phyloP scores from a whole-genome alignment of 805 yeast species.

The Saccharomycopsis babjevae region DNA sequence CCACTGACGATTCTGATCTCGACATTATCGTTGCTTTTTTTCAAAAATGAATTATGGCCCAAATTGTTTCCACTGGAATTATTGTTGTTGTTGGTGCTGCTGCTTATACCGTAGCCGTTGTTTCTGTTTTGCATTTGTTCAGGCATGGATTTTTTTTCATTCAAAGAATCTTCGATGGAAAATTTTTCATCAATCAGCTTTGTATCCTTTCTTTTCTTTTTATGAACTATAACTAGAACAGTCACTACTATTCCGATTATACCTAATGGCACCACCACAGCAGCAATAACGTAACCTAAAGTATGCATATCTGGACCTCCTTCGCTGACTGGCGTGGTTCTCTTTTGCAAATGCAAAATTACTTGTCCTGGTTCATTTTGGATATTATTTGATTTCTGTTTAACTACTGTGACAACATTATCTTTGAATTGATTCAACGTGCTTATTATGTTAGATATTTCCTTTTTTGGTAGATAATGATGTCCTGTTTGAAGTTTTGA shows the following conservation, averaged over 20 bases:
- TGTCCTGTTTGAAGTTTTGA: background rate
- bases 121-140: background rate
- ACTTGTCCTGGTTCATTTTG: background rate
- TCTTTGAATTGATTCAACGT: background rate
- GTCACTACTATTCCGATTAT: background rate
- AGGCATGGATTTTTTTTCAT: background rate
- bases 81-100: background rate
- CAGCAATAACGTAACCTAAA: conserved; percentile 15
- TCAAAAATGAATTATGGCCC: background rate
- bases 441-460: background rate
- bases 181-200: background rate
- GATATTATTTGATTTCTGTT: background rate
- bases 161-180: background rate
- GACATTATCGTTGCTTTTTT: conserved; percentile 3
- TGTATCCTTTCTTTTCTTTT: conserved; percentile 6
- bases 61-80: background rate
- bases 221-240: background rate
- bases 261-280: conserved; percentile 16
- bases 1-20: conserved; percentile 11
- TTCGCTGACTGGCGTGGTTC: conserved; percentile 8
- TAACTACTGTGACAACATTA: background rate
- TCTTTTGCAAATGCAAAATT: background rate
- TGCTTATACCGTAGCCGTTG: background rate
- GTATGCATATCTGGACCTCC: conserved; percentile 15
- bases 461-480: background rate